Percentiles rank a stretch among this genome's conserved stretches.
phyloP scores from a whole-genome alignment of 116 monocot genomes.

The Trichopus zeylanicus region DNA sequence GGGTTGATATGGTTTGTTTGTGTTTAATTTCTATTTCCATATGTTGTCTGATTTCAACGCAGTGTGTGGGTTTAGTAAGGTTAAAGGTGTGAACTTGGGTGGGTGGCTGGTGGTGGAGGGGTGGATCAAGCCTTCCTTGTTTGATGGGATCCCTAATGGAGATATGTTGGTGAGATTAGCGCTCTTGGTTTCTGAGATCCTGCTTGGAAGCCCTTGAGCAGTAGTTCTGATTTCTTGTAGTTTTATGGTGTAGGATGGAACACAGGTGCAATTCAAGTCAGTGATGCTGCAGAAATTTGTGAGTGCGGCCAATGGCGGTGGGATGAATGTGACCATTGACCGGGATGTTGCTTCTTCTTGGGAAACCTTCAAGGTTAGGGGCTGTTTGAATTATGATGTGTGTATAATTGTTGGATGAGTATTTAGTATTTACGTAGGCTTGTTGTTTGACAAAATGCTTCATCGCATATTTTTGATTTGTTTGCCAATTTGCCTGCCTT shows the following conservation, averaged over 20 bases:
- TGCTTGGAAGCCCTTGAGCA: neutral
- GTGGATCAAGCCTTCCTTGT: conserved; percentile 80
- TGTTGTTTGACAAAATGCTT: neutral
- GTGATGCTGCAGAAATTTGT: conserved; percentile 49
- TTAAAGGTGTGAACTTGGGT: conserved; percentile 79
- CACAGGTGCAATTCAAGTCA: conserved; percentile 68
- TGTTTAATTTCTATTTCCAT: neutral
- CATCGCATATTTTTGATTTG: neutral
- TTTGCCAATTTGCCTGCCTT: too few relatives aligned
- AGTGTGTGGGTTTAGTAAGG: conserved; percentile 42
- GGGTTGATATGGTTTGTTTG: neutral
- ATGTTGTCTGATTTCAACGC: neutral
- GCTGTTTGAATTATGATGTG: neutral
- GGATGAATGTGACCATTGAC: conserved; percentile 50
- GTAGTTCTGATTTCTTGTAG: neutral
- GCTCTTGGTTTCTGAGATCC: neutral
- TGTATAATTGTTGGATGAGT: too few relatives aligned
- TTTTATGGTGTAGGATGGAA: conserved; percentile 53
- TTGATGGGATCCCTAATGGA: conserved; percentile 76
- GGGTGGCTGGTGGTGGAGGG: conserved; percentile 82
- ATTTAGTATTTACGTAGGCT: too few relatives aligned
- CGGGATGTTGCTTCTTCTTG: conserved; percentile 52
- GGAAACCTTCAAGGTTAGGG: conserved; percentile 75
- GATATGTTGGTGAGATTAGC: conserved; percentile 64
- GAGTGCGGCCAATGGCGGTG: conserved; percentile 51